Evolutionary conservation across 1,284 basidiomycete genomes (phyloP).

Genomic region (Moesziomyces antarcticus): DNA sequence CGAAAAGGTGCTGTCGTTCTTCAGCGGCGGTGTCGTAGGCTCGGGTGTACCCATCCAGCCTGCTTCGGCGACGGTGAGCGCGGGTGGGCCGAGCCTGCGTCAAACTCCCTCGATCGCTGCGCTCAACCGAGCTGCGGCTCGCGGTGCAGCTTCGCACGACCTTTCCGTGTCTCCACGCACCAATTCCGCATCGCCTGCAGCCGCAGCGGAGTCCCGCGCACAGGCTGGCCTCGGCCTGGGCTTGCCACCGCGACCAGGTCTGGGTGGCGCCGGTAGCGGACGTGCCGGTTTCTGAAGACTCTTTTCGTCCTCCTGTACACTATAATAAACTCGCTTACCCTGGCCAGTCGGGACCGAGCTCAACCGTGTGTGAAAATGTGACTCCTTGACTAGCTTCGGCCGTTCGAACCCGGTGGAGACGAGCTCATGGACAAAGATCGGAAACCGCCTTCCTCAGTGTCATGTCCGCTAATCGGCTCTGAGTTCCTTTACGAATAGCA

Average conservation of each 20-base stretch:
- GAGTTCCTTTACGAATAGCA: too few relatives aligned
- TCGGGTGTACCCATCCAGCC: conserved; percentile 32
- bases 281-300: conserved; percentile 24
- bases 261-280: conserved; percentile 30
- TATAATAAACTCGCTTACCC: too few relatives aligned
- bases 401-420: too few relatives aligned
- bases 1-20: conserved; percentile 42
- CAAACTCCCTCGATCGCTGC: conserved; percentile 43
- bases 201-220: conserved; percentile 9
- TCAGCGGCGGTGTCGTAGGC: conserved; percentile 37
- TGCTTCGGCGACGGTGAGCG: conserved; percentile 7
- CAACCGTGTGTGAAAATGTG: too few relatives aligned
- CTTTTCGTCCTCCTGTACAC: too few relatives aligned
- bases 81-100: conserved; percentile 10
- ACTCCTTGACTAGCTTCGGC: too few relatives aligned
- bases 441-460: too few relatives aligned
- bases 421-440: too few relatives aligned
- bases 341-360: too few relatives aligned
- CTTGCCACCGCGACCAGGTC: conserved; percentile 25
- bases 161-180: conserved; percentile 29
- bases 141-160: conserved; percentile 28
- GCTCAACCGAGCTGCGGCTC: conserved; percentile 40
- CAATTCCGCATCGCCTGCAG: background rate
- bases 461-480: too few relatives aligned
- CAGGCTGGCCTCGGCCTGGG: conserved; percentile 30